These are phyloP conservation scores for Vitis hybrid DNA, from an alignment of 177 flowering plant genomes.

Conservation along the genomic window DNA sequence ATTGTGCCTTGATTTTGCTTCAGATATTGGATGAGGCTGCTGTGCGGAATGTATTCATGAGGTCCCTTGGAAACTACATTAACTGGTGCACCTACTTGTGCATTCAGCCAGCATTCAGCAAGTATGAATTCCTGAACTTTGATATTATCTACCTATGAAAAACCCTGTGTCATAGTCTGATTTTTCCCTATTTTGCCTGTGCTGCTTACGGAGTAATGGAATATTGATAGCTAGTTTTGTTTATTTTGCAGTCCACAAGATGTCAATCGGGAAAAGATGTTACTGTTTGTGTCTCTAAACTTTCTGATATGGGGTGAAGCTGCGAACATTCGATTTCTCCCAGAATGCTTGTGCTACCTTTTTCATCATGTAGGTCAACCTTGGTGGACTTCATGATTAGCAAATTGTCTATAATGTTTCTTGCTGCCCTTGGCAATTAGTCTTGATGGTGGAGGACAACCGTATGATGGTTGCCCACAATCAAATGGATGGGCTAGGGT, in stretches of 20 bases:
- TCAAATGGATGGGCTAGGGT: too few species aligned
- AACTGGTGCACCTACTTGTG: conserved; percentile 90
- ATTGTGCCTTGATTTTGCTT: conserved; percentile 12
- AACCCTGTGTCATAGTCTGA: too few species aligned
- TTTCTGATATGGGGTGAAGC: conserved; percentile 99
- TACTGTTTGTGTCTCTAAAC: conserved; percentile 69
- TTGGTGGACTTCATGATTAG: background rate
- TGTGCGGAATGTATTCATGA: conserved; percentile 67
- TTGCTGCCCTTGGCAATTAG: background rate
- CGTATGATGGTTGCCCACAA: background rate
- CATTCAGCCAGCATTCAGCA: conserved; percentile 83
- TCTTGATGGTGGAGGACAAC: background rate
- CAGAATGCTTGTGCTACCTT: conserved; percentile 97
- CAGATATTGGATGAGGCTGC: conserved; percentile 95
- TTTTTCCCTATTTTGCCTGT: background rate
- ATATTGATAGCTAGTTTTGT: background rate
- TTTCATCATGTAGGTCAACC: conserved; percentile 84
- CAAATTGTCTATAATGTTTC: background rate
- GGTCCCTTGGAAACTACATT: conserved; percentile 90
- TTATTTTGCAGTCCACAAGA: conserved; percentile 61
- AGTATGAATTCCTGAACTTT: conserved; percentile 37
- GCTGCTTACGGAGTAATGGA: conserved; percentile 7
- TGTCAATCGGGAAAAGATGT: conserved; percentile 74
- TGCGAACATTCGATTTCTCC: conserved; percentile 88
- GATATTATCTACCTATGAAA: background rate